Evolutionary conservation across 1,139 yeast species (phyloP).

Genomic region (Candida sp.): DNA sequence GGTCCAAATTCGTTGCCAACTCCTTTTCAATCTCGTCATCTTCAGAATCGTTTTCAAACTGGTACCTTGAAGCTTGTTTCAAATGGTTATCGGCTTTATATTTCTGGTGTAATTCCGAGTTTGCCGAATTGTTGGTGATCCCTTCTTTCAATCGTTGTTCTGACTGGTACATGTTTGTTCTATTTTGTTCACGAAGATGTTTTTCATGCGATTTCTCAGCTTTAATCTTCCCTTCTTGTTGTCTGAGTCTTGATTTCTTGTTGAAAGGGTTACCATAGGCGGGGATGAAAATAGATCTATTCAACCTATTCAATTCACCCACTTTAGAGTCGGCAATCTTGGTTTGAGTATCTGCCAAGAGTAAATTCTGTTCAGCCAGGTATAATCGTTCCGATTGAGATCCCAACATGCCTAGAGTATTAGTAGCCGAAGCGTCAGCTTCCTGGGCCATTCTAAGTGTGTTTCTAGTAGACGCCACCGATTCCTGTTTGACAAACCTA

Average conservation of each 20-base stretch:
- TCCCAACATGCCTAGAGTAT: conserved; percentile 89
- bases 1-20: conserved; percentile 50
- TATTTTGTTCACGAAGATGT: conserved; percentile 39
- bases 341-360: conserved; percentile 79
- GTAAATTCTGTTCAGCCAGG: conserved; percentile 73
- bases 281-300: conserved; percentile 80
- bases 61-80: conserved; percentile 46
- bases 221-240: conserved; percentile 70
- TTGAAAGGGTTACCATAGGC: conserved; percentile 86
- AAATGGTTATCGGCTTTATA: conserved; percentile 49
- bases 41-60: conserved; percentile 52
- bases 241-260: conserved; percentile 70
- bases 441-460: conserved; percentile 86
- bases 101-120: conserved; percentile 40
- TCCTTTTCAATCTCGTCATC: conserved; percentile 62
- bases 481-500: conserved; percentile 81
- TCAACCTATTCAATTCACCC: conserved; percentile 71
- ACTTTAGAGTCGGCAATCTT: conserved; percentile 83
- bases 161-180: conserved; percentile 43
- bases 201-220: conserved; percentile 64
- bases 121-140: conserved; percentile 35
- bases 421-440: conserved; percentile 88
- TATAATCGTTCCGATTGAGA: conserved; percentile 85
- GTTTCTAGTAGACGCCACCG: conserved; percentile 81
- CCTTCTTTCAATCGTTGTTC: conserved; percentile 46